A percentile compares a stretch with the other conserved stretches of the same genome.
These are phyloP conservation scores for Rhizopogon salebrosus DNA, from an alignment of 768 basidiomycete species.

Conservation along the genomic window DNA sequence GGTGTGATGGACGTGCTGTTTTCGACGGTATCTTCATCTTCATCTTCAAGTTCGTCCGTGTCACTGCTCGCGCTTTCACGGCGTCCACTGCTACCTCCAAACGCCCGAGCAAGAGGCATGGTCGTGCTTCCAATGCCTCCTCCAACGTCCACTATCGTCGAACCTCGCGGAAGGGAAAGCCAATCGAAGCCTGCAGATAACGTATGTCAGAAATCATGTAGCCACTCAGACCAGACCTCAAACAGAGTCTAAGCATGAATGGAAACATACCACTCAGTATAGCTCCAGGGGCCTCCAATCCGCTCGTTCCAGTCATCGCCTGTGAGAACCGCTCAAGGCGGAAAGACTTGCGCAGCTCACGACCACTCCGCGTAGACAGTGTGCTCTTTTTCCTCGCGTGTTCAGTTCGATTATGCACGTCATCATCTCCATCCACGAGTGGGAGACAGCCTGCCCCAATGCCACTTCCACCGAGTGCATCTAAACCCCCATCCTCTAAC, in stretches of 20 bases:
- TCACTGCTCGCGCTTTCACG: conserved; percentile 3
- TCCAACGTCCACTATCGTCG: conserved; percentile 61
- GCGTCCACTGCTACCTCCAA: conserved; percentile 14
- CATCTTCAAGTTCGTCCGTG: neutral
- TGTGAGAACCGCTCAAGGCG: conserved; percentile 67
- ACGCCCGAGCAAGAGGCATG: conserved; percentile 36
- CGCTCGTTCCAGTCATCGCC: conserved; percentile 71
- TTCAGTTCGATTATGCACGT: neutral
- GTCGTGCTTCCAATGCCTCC: conserved; percentile 60
- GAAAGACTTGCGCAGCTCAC: conserved; percentile 32
- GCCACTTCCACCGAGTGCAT: conserved; percentile 19
- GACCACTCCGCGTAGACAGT: neutral
- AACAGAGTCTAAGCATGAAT: too few species aligned
- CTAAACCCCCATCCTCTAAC: conserved; percentile 56
- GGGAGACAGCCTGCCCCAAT: conserved; percentile 9
- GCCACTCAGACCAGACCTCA: too few species aligned
- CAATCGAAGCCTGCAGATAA: conserved; percentile 52
- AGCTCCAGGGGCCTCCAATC: conserved; percentile 65
- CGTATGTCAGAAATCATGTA: neutral
- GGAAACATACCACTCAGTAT: too few species aligned
- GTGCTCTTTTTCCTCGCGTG: neutral
- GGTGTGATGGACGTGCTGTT: neutral
- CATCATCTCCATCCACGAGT: neutral
- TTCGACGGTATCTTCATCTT: neutral
- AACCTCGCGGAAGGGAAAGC: conserved; percentile 41